Evolutionary conservation across 2,329 filamentous ascomycete species (phyloP), one percentile per base, ranked within the genome.

Genomic region (Trichophyton benhamiae): DNA sequence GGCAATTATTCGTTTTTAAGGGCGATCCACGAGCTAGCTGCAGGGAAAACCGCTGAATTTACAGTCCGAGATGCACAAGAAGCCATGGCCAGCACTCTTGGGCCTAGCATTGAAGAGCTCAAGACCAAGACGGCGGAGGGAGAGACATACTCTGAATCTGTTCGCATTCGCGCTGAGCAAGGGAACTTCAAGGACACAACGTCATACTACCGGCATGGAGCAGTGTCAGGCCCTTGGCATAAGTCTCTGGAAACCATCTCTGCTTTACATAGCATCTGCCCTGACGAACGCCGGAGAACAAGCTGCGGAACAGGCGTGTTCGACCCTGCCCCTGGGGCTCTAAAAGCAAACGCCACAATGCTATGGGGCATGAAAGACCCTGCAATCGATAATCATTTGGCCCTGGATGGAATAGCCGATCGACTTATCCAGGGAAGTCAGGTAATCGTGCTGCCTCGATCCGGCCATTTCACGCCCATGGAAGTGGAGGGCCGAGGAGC

Each of bases 381-480:
- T 9, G 82, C 81, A 4, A 75, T 84, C 42, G 77, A 81, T 58
- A 70, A 69, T 48, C 69, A 72, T 11, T 69, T 84, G 30, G 77
- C 74, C 27, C 68, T 84, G 27, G 78, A 82, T 59, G 81, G 81
- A 0, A 76, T 83, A 25, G 73, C 73, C 0, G 79, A 81, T 59
- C 82, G 80, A 64, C 73, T 83, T 17, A 71, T 73, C 15, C 72
- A 69, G 61, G 73, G 74, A 22, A 82, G 80, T 61, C 78, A 82
- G 66, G 74, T 83, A 3, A 69, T 82, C 17, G 65, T 79, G 46
- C 67, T 84, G 6, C 76, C 79, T 2, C 68, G 72, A 7, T 77
- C 76, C 9, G 81, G 79, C 0, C 82, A 85, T 69, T 84, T 81
- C 74, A 77, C 77, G 13, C 77, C 80, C 1, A 65, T 80, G 48